Base-by-base conservation (phyloP, 192 early-diverging fungal species). In the Diversispora epigaea region DNA sequence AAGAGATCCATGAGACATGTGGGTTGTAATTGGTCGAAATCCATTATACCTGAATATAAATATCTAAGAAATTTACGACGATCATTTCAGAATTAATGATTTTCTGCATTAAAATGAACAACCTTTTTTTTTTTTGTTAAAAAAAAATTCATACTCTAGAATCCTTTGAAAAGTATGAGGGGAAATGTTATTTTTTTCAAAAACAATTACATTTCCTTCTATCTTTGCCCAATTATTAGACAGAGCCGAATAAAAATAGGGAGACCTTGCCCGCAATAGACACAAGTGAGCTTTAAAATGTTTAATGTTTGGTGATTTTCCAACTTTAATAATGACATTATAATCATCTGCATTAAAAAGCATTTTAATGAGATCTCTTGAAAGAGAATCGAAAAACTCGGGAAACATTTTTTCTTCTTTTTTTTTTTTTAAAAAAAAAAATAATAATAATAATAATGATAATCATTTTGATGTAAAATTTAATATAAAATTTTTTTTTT, bases 281-380 rank as follows among this genome's bases (percentile, higher is more conserved):
- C 54, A 55, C 12, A 50, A 40, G 39, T 70, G 68, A 40, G 68
- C 68, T 52, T 52, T 52, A 68, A 68, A 68, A 15, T 21, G 21
- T 17, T 15, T 1, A 40, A 66, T 45, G 15, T 66, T 46, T 17
- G 64, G 64, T 45, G 64, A 19, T 0, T 49, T 44, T 14, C 67
- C 67, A 22, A 68, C 47, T 39, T 68, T 68, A 39, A 68, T 47
- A 17, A 68, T 50, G 25, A 68, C 67, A 52, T 68, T 52, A 52
- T 68, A 52, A 49, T 47, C 67, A 12, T 68, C 47, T 32, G 19
- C 67, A 52, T 52, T 32, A 3, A 50, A 39, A 15, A 68, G 46
- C 39, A 68, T 49, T 68, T 68, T 52, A 32, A 46, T 17, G 22
- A 50, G 49, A 52, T 68, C 67, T 3, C 15, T 39, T 15, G 46